These are phyloP conservation scores for Cyclotella baltica DNA, from an alignment of 108 stramenopile species.

Conservation along the genomic window DNA sequence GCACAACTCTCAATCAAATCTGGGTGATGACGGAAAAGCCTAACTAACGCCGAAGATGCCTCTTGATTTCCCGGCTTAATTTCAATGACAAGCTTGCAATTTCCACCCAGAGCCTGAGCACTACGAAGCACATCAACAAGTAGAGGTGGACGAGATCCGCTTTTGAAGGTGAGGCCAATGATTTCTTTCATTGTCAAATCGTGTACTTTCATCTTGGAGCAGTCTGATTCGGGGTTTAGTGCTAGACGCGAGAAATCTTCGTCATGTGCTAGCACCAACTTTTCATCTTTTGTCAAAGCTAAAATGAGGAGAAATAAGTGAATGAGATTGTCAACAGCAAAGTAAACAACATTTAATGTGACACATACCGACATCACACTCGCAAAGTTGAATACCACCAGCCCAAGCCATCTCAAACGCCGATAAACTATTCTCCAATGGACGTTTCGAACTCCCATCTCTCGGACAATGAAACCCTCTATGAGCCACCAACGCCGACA, in stretches of 20 bases:
- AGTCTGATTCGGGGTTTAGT: conserved; percentile 49
- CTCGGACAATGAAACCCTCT: conserved; percentile 73
- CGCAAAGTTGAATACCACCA: conserved; percentile 75
- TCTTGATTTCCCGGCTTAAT: conserved; percentile 80
- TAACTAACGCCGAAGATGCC: conserved; percentile 69
- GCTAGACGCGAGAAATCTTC: conserved; percentile 73
- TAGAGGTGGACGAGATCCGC: conserved; percentile 73
- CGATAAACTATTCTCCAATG: conserved; percentile 74
- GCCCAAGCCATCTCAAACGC: conserved; percentile 83
- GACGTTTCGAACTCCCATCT: conserved; percentile 66
- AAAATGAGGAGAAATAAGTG: too few relatives aligned
- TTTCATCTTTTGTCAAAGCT: conserved; percentile 82
- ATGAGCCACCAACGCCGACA: conserved; percentile 68
- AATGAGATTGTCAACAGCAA: too few relatives aligned
- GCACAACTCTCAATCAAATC: conserved; percentile 64
- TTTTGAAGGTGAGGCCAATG: conserved; percentile 68
- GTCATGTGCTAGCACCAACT: conserved; percentile 77
- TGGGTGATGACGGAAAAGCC: conserved; percentile 68
- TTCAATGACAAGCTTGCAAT: conserved; percentile 70
- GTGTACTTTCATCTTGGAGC: conserved; percentile 57
- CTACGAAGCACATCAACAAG: conserved; percentile 75
- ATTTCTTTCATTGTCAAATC: conserved; percentile 80
- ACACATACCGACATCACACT: conserved; percentile 88
- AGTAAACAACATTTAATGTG: too few relatives aligned
- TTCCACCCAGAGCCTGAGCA: conserved; percentile 68